Conservation (phyloP, 2,329 filamentous ascomycete genomes). For the Raffaelea arxii region DNA sequence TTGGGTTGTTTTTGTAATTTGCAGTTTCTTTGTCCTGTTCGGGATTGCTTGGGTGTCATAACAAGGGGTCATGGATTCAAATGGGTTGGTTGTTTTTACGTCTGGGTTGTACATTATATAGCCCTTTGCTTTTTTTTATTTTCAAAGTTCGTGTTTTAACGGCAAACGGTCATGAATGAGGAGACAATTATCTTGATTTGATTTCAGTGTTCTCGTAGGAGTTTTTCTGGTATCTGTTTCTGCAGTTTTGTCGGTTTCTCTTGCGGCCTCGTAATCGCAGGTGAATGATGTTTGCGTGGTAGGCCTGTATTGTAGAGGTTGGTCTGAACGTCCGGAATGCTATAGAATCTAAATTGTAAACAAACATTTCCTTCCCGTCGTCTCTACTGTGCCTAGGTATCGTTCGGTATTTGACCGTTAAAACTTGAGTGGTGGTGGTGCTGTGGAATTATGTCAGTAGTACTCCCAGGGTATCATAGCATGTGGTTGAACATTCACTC, state of each 20-base stretch:
- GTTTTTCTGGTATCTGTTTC: slow-evolving; percentile 3
- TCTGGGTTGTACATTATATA: slow-evolving; percentile 68
- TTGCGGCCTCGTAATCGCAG: no score
- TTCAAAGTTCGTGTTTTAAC: no score
- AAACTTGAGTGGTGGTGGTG: slow-evolving; percentile 41
- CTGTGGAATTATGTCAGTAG: slow-evolving; percentile 23
- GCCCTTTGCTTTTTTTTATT: no score
- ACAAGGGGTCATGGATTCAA: slow-evolving; percentile 67
- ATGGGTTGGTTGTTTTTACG: slow-evolving; percentile 60
- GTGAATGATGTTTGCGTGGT: slow-evolving; percentile 20
- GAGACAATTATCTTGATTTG: no score
- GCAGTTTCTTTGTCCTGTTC: slow-evolving; percentile 50
- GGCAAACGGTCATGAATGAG: slow-evolving; percentile 56
- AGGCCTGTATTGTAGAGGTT: not conserved
- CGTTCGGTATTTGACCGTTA: slow-evolving; percentile 46
- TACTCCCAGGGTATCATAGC: not conserved
- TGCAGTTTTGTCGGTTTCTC: not conserved
- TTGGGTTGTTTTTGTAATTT: slow-evolving; percentile 31
- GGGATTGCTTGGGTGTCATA: slow-evolving; percentile 63
- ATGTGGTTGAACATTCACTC: slow-evolving; percentile 30
- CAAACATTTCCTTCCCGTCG: no score
- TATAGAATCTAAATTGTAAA: no score
- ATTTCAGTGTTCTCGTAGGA: not conserved
- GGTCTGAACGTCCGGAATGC: not conserved
- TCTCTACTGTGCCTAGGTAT: slow-evolving; percentile 33